Conservation (phyloP, 1,284 basidiomycete genomes). For the Meira miltonrushii region DNA sequence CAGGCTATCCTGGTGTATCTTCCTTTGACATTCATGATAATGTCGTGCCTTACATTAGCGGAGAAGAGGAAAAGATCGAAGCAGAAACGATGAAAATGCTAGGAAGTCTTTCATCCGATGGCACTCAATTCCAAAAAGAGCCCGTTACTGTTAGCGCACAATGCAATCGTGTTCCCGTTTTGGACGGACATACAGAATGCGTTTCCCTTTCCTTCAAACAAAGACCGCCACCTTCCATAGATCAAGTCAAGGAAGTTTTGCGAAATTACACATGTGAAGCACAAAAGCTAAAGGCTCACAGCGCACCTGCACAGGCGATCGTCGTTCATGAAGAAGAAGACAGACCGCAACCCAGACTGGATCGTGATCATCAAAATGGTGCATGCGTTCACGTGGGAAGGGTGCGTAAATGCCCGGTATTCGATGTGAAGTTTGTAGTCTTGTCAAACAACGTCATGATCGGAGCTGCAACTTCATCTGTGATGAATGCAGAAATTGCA, state of each 20-base stretch:
- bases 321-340: constrained; percentile 87
- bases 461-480: constrained; percentile 91
- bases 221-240: constrained; percentile 75
- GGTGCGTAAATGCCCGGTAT: constrained; percentile 79
- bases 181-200: constrained; percentile 84
- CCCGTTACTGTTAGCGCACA: constrained; percentile 82
- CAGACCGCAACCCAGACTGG: constrained; percentile 87
- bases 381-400: constrained; percentile 88
- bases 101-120: constrained; percentile 55
- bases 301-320: constrained; percentile 79
- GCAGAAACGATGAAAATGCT: constrained; percentile 98
- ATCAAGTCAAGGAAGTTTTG: constrained; percentile 80
- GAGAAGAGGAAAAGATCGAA: constrained; percentile 88
- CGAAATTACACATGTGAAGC: constrained; percentile 70
- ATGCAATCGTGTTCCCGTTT: constrained; percentile 86
- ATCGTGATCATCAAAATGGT: constrained; percentile 83
- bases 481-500: constrained; percentile 97
- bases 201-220: constrained; percentile 79
- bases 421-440: constrained; percentile 80
- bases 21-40: constrained; percentile 93
- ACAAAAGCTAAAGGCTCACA: constrained; percentile 74
- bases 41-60: constrained; percentile 86
- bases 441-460: constrained; percentile 92
- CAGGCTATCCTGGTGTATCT: constrained; percentile 89
- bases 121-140: constrained; percentile 65